Base-by-base conservation (phyloP, 495 filamentous ascomycete species). In the Xylaria intraflava region DNA sequence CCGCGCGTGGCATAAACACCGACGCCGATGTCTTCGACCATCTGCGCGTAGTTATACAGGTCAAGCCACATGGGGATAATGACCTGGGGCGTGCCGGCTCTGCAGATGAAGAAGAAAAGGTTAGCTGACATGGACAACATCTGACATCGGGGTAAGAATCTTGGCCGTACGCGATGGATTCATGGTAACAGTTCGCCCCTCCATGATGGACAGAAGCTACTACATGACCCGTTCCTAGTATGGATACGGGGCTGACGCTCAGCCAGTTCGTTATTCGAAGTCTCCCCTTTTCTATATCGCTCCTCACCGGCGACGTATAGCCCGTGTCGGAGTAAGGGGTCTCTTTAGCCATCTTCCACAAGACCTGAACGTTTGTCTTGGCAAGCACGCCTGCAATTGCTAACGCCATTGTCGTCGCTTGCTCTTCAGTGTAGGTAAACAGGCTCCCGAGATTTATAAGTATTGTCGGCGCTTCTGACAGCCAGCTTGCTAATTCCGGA, bases 181-280 rank as follows among this genome's bases (percentile, higher is more conserved):
- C 78, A 46, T 78, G 74, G 45, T 71, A 81, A 16, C 72, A 78
- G 47, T 78, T 78, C 0, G 75, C 68, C n/a, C 78, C 77, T 3
- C 78, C 78, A 54, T 82, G 78, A 40, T 79, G 76, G 6, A 80
- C 75, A 17, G 69, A 75, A 8, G 67, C 69, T n/a, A 72, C 58
- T n/a, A 80, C 65, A 35, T 73, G 57, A 0, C 75, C 76, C 0
- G 65, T 74, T 45, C 73, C 57, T 11, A 82, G 57, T 41, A 80
- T 58, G 0, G 75, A 66, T 42, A 74, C 64, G 16, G 76, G 76
- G 35, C 78, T 73, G 0, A 72, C 70, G 23, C 72, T 49, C 10
- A 80, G 67, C 78, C 78, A 82, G n/a, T 69, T 48, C 7, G 61
- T 45, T 23, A 78, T 65, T 12, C 59, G 61, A 2, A 75, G 64